A percentile compares a stretch with the other conserved stretches of the same genome.
phyloP scores from a whole-genome alignment of 2,329 filamentous ascomycete species.

The Apiospora phragmitis region DNA sequence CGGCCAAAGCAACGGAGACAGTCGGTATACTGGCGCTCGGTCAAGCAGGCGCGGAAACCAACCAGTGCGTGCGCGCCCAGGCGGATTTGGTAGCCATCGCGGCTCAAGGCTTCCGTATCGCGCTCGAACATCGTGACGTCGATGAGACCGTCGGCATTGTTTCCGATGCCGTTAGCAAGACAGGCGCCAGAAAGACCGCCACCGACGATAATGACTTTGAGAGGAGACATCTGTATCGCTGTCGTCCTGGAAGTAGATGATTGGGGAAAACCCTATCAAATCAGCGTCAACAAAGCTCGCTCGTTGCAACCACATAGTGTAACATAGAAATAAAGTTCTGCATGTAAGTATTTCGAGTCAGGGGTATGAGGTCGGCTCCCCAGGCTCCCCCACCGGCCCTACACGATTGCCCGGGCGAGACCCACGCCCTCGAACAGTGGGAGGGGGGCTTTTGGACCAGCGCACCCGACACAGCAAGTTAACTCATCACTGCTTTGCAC shows the following conservation, averaged over 20 bases:
- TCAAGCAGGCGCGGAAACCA: slow-evolving; percentile 22
- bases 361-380: neutral
- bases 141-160: slow-evolving; percentile 12
- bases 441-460: too few species aligned
- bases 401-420: neutral
- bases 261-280: too few species aligned
- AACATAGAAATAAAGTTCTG: neutral
- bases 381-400: neutral
- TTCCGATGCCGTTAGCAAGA: slow-evolving; percentile 22
- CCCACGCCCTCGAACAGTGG: too few species aligned
- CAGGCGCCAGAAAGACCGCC: slow-evolving; percentile 21
- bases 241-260: neutral
- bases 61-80: slow-evolving; percentile 19
- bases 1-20: slow-evolving; percentile 10
- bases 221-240: neutral
- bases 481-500: too few species aligned
- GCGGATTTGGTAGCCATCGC: slow-evolving; percentile 23
- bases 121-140: slow-evolving; percentile 21
- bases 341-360: neutral
- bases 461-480: too few species aligned
- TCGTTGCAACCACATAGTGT: neutral
- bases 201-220: slow-evolving; percentile 24
- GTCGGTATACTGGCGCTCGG: neutral
- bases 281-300: neutral
- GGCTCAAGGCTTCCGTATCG: slow-evolving; percentile 6